Evolutionary conservation across 495 filamentous ascomycete species (phyloP), one percentile per base, ranked within the genome.

Genomic region (Cetradonia linearis): DNA sequence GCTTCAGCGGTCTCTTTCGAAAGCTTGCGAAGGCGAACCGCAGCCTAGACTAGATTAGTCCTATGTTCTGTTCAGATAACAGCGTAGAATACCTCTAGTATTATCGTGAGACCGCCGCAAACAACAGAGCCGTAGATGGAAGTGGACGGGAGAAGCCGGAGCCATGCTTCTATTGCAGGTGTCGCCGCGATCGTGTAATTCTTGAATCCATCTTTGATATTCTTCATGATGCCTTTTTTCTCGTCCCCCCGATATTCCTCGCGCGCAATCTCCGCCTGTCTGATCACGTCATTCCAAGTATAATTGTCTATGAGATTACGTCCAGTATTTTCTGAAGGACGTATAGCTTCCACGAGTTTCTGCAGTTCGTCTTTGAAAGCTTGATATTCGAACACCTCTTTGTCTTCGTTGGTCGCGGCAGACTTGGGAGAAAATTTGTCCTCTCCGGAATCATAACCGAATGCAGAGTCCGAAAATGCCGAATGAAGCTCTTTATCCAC

Each of bases 141-240:
- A 10, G 50, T 61, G 0, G 30, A 56, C 6, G 62, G 62, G 2
- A 64, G 27, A 30, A 64, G 58, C 23, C 57, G 36, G 6, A 64
- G 58, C 62, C 58, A 64, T 48, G 58, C 57, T 58, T 60, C 38
- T 14, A 64, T 60, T 55, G 62, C 62, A 10, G 58, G 62, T 27
- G 62, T 58, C 6, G 62, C 62, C 23, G 62, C 38, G n/a, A n/a
- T n/a, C n/a, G 42, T 37, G 23, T 60, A 64, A 9, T 25, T 57
- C 8, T 50, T 47, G 49, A 55, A 56, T 13, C 53, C 44, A 34
- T 52, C 31, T 23, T 50, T 23, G 28, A 64, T 57, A 3, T 27
- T 56, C 53, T n/a, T 60, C 62, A 40, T 47, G 36, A 64, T 57
- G 13, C 63, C 63, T 5, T 56, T 59, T 42, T 50, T 30, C n/a